Conservation (phyloP, 2,329 filamentous ascomycete genomes). For the Cordyceps javanica region DNA sequence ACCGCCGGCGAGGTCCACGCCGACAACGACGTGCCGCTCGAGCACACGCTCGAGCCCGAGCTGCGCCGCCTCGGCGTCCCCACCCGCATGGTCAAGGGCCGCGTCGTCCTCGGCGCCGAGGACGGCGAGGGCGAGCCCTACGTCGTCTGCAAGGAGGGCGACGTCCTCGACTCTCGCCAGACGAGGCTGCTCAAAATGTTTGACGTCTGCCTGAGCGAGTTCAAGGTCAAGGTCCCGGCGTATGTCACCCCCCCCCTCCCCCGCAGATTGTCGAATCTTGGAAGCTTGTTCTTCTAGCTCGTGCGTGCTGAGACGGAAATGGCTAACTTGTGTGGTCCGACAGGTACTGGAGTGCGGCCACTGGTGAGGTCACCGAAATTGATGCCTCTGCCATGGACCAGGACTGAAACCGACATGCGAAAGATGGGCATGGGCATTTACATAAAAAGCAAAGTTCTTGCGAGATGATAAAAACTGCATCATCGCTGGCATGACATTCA, state of each 20-base stretch:
- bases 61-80: constrained; percentile 85
- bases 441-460: constrained; percentile 1
- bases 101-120: constrained; percentile 63
- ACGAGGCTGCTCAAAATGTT: constrained; percentile 93
- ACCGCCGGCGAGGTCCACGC: constrained; percentile 71
- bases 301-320: neutral
- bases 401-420: neutral
- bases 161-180: constrained; percentile 83
- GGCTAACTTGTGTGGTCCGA: constrained; percentile 15
- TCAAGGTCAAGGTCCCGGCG: constrained; percentile 73
- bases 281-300: neutral
- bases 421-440: neutral
- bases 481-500: constrained; percentile 8
- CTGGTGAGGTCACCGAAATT: constrained; percentile 52
- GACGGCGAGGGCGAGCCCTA: constrained; percentile 55
- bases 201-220: constrained; percentile 83
- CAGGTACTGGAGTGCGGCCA: constrained; percentile 58
- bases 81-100: constrained; percentile 81
- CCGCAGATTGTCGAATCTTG: neutral
- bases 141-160: constrained; percentile 76
- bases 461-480: neutral
- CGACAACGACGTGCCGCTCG: constrained; percentile 79
- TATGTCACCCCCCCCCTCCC: constrained; percentile 34
- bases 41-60: constrained; percentile 85
- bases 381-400: constrained; percentile 33